phyloP scores from a whole-genome alignment of 495 filamentous ascomycete species.

The Talaromyces wortmannii region DNA sequence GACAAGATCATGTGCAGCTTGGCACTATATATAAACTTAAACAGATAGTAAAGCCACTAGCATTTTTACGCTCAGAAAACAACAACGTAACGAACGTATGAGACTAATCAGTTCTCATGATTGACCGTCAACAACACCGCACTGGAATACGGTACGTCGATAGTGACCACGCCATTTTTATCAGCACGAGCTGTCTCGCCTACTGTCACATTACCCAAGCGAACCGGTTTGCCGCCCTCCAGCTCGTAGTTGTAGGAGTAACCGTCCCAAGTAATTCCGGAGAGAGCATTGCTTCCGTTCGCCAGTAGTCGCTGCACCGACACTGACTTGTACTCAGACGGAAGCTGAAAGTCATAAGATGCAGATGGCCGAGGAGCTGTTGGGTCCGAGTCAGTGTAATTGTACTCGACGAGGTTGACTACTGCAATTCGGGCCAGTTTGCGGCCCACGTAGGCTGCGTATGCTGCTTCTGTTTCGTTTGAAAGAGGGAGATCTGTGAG shows the following conservation, averaged over 20 bases:
- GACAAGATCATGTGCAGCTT: too few species aligned
- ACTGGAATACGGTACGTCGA: constrained; percentile 44
- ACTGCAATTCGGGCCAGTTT: constrained; percentile 43
- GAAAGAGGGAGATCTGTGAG: constrained; percentile 10
- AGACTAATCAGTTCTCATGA: background rate
- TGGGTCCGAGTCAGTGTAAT: constrained; percentile 35
- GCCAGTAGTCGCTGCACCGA: constrained; percentile 45
- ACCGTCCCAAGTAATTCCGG: constrained; percentile 55
- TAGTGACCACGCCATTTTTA: constrained; percentile 32
- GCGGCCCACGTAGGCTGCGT: constrained; percentile 48
- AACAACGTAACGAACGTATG: background rate
- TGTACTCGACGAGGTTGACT: constrained; percentile 55
- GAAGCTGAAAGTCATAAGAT: constrained; percentile 41
- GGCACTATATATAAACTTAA: too few species aligned
- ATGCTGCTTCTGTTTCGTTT: constrained; percentile 20
- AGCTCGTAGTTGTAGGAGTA: constrained; percentile 59
- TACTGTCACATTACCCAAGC: constrained; percentile 48
- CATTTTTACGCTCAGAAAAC: background rate
- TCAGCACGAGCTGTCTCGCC: constrained; percentile 42
- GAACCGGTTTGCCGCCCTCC: constrained; percentile 45
- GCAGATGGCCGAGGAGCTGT: constrained; percentile 15
- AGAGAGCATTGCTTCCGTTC: constrained; percentile 58
- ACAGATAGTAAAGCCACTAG: too few species aligned
- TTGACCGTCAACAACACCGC: constrained; percentile 36
- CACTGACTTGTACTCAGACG: constrained; percentile 13